phyloP scores from a whole-genome alignment of 306 rosid genomes.

The Dryas drummondii region DNA sequence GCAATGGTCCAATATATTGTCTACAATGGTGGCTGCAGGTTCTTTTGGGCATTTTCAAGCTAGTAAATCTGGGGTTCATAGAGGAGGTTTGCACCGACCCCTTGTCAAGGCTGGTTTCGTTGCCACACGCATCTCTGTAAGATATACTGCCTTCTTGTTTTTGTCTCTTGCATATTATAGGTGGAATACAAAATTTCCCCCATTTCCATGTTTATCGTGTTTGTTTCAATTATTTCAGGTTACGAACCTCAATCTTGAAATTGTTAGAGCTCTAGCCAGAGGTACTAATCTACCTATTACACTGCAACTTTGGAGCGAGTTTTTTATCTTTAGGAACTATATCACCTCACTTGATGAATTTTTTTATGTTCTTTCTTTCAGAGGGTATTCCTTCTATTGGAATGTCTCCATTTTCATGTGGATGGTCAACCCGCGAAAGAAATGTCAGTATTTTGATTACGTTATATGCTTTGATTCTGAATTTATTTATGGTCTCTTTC shows the following conservation, averaged over 20 bases:
- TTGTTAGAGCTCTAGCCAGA: slow-evolving; percentile 90
- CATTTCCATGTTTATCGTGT: slow-evolving; percentile 21
- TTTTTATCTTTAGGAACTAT: neutral
- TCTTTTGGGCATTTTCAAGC: slow-evolving; percentile 98
- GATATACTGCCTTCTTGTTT: slow-evolving; percentile 18
- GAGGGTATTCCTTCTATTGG: slow-evolving; percentile 94
- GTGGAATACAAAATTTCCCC: slow-evolving; percentile 12
- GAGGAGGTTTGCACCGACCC: slow-evolving; percentile 72
- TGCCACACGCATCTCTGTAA: slow-evolving; percentile 92
- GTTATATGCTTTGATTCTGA: slow-evolving; percentile 16
- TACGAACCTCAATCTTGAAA: slow-evolving; percentile 82
- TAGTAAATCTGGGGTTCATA: slow-evolving; percentile 91
- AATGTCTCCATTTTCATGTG: slow-evolving; percentile 91
- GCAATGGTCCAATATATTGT: neutral
- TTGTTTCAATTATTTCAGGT: slow-evolving; percentile 59
- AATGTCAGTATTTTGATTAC: slow-evolving; percentile 47
- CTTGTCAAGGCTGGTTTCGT: slow-evolving; percentile 95
- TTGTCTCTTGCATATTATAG: slow-evolving; percentile 8
- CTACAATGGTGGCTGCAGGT: slow-evolving; percentile 53
- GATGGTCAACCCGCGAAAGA: slow-evolving; percentile 75
- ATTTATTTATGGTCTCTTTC: neutral
- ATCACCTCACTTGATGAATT: slow-evolving; percentile 20
- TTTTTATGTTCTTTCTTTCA: slow-evolving; percentile 37
- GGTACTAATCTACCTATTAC: slow-evolving; percentile 42
- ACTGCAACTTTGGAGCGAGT: slow-evolving; percentile 10